Conservation (phyloP, 1,139 yeast genomes). For the Suhomyces chickasaworum region DNA sequence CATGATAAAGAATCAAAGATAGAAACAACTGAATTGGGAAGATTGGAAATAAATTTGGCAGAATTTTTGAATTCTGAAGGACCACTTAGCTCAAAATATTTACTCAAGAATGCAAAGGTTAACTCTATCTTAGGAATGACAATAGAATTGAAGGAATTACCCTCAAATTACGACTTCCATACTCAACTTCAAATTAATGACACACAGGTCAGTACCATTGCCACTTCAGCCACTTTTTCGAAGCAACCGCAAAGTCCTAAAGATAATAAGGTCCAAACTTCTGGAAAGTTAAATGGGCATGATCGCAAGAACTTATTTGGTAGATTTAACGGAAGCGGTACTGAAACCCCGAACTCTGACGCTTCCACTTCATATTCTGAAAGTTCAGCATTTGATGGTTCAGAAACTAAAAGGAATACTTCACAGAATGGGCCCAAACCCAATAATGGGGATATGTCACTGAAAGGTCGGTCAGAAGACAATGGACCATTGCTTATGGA, state of each 20-base stretch:
- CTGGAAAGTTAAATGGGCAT: conserved; percentile 32
- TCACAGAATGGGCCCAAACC: neutral
- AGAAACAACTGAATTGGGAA: conserved; percentile 56
- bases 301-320: conserved; percentile 43
- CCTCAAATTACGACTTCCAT: conserved; percentile 46
- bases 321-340: conserved; percentile 27
- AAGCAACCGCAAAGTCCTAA: neutral
- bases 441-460: neutral
- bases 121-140: conserved; percentile 69
- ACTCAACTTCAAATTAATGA: conserved; percentile 44
- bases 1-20: conserved; percentile 7
- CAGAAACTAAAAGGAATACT: neutral
- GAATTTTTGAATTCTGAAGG: conserved; percentile 66
- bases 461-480: neutral
- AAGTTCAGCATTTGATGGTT: conserved; percentile 9
- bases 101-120: conserved; percentile 76
- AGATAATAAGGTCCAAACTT: conserved; percentile 5
- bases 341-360: neutral
- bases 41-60: conserved; percentile 64
- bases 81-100: conserved; percentile 58
- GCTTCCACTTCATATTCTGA: conserved; percentile 6
- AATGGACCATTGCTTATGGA: conserved; percentile 35
- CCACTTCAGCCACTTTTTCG: conserved; percentile 4
- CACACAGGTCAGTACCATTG: neutral
- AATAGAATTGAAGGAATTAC: conserved; percentile 42